These are phyloP conservation scores for Alternaria arbusti DNA, from an alignment of 2,329 filamentous ascomycete genomes.

Conservation along the genomic window DNA sequence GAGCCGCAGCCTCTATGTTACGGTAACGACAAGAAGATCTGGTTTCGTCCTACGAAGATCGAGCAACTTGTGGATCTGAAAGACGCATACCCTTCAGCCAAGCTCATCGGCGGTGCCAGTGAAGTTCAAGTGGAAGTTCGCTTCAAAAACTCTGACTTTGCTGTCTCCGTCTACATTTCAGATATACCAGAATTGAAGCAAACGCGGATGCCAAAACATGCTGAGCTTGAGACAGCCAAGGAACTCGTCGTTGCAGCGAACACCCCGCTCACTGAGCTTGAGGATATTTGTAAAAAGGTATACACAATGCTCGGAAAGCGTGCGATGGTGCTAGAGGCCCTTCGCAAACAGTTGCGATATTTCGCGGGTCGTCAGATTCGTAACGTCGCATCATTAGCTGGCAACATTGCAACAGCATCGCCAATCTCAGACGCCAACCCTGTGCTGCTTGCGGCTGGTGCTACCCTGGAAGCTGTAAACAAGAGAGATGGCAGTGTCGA, in stretches of 20 bases:
- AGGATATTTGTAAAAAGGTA: constrained; percentile 79
- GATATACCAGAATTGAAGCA: constrained; percentile 86
- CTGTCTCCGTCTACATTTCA: constrained; percentile 86
- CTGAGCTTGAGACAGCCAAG: constrained; percentile 32
- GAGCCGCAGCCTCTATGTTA: constrained; percentile 80
- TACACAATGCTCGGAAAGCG: constrained; percentile 55
- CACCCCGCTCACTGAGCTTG: constrained; percentile 86
- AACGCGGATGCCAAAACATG: constrained; percentile 51
- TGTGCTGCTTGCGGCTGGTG: constrained; percentile 83
- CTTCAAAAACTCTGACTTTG: constrained; percentile 92
- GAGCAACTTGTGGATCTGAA: constrained; percentile 90
- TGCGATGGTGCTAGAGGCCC: constrained; percentile 55
- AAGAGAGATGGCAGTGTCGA: constrained; percentile 65
- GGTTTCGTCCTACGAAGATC: constrained; percentile 87
- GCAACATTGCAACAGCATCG: constrained; percentile 90
- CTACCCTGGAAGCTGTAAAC: constrained; percentile 76
- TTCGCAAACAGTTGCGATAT: constrained; percentile 94
- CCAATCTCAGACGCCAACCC: constrained; percentile 96
- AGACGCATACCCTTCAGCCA: constrained; percentile 80
- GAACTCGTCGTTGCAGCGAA: constrained; percentile 84
- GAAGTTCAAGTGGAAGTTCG: constrained; percentile 98
- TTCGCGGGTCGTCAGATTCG: constrained; percentile 94
- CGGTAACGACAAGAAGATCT: constrained; percentile 90
- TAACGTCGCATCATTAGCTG: constrained; percentile 92
- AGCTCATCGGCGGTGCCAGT: constrained; percentile 91